Base-by-base conservation (phyloP, 2,329 filamentous ascomycete genomes). In the Cercospora brassicicola region DNA sequence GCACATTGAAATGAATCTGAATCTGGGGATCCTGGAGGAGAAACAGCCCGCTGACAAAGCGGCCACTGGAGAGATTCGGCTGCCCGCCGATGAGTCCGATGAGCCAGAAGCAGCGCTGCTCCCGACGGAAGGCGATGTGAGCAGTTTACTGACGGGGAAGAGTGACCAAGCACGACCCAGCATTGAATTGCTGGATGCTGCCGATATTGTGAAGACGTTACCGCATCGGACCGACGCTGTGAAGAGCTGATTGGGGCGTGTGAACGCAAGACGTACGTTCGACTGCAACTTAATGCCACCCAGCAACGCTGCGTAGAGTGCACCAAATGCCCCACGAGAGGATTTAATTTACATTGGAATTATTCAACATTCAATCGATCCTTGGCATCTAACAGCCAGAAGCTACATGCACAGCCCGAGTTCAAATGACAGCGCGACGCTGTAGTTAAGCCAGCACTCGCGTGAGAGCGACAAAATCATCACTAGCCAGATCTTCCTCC, bases 1-100 rank as follows among this genome's bases (percentile, higher is more conserved):
- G 64, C 74, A 78, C 68, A 79, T 79, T 59, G 77, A 79, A 71
- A 78, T 79, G 77, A 71, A 76, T 55, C 69, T 79, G 8, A 77
- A 77, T 2, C 66, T 79, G 5, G 78, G 78, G 7, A 76, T 79
- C 39, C 59, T 79, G 42, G 76, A 79, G 68, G 72, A 77, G 71
- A 71, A 70, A 23, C 20, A 4, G 1, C 1, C 23, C 11, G 26
- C 20, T 36, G 36, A 26, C 18, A 45, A 48, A 30, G 53, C 53
- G 9, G 10, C 53, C 28, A 33, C 53, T 30, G 53, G 26, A 18
- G 53, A 57, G 7, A 57, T 57, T 28, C 13, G 30, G 5, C 30
- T 57, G 53, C 53, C 53, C 8, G 31, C 13, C 26, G n/a, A 26
- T 11, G 26, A 57, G 53, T n/a, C 23, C 10, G 53, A 31, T 6